Percentiles rank a stretch among this genome's conserved stretches.
Evolutionary conservation across 371 early-diverging fungal genomes (phyloP).

Genomic region (Mortierella sp.): DNA sequence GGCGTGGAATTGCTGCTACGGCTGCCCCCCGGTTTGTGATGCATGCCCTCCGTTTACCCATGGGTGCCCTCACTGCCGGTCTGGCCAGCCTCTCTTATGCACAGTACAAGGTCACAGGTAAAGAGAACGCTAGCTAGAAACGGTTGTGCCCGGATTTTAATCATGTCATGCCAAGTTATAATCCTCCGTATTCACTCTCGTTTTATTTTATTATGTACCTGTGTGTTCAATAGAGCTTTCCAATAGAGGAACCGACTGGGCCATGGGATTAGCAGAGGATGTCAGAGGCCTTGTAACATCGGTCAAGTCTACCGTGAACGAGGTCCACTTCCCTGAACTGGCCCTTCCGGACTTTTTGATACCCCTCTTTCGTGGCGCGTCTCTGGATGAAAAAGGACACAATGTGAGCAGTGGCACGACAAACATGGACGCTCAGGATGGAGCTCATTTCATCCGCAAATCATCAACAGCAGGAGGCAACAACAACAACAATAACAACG

Average conservation of each 20-base stretch:
- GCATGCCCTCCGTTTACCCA: conserved; percentile 64
- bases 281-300: conserved; percentile 39
- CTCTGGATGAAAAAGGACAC: conserved; percentile 20
- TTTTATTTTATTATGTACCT: neutral
- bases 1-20: conserved; percentile 53
- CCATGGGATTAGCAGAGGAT: conserved; percentile 47
- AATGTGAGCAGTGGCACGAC: conserved; percentile 1
- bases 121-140: no score
- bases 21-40: conserved; percentile 59
- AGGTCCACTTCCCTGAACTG: conserved; percentile 44
- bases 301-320: conserved; percentile 43
- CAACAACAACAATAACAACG: conserved; percentile 32
- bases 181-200: neutral
- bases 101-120: conserved; percentile 69
- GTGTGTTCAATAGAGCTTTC: conserved; percentile 44
- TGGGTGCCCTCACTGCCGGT: conserved; percentile 70
- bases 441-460: conserved; percentile 43
- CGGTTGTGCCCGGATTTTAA: no score
- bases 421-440: conserved; percentile 22
- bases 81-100: conserved; percentile 60
- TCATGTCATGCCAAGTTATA: no score
- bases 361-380: conserved; percentile 45
- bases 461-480: conserved; percentile 28
- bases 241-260: conserved; percentile 55
- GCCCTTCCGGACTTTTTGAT: conserved; percentile 54